Percentiles rank a stretch among this genome's conserved stretches.
Conservation (phyloP, 2,329 filamentous ascomycete species). For the Laburnicola sp. region DNA sequence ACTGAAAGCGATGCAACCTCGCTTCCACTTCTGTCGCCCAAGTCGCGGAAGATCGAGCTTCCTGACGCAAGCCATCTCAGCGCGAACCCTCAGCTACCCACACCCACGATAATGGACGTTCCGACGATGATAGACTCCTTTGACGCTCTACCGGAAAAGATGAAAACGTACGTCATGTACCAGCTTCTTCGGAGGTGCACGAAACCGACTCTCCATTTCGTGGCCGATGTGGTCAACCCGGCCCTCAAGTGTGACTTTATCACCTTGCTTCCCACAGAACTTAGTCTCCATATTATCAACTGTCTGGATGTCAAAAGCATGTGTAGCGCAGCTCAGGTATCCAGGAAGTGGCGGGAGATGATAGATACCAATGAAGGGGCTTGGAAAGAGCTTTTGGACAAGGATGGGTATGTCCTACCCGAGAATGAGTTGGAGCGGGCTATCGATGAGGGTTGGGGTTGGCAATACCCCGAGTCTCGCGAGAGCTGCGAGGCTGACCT, state of each 20-base stretch:
- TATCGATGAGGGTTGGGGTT: conserved; percentile 92
- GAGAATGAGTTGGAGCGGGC: conserved; percentile 82
- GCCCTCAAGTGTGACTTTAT: conserved; percentile 94
- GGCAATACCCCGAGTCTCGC: conserved; percentile 81
- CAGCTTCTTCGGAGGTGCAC: conserved; percentile 87
- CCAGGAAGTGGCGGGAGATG: conserved; percentile 88
- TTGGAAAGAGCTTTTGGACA: conserved; percentile 90
- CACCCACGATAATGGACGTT: conserved; percentile 68
- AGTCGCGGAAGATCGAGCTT: conserved; percentile 26
- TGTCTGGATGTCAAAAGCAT: conserved; percentile 85
- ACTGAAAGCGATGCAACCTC: conserved; percentile 17
- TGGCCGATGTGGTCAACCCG: conserved; percentile 89
- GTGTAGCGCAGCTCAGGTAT: conserved; percentile 88
- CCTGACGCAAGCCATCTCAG: conserved; percentile 18
- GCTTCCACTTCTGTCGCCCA: conserved; percentile 22
- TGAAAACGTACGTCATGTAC: conserved; percentile 97
- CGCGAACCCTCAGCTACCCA: conserved; percentile 41
- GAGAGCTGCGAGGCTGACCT: conserved; percentile 82
- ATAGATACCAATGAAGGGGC: conserved; percentile 92
- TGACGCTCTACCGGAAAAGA: conserved; percentile 83
- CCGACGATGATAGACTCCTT: conserved; percentile 85
- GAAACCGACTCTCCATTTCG: conserved; percentile 83
- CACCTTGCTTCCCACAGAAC: conserved; percentile 77
- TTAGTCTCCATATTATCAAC: conserved; percentile 83
- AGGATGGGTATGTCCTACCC: conserved; percentile 77